phyloP scores from a whole-genome alignment of 768 basidiomycete genomes.

The Leccinum obscurum region DNA sequence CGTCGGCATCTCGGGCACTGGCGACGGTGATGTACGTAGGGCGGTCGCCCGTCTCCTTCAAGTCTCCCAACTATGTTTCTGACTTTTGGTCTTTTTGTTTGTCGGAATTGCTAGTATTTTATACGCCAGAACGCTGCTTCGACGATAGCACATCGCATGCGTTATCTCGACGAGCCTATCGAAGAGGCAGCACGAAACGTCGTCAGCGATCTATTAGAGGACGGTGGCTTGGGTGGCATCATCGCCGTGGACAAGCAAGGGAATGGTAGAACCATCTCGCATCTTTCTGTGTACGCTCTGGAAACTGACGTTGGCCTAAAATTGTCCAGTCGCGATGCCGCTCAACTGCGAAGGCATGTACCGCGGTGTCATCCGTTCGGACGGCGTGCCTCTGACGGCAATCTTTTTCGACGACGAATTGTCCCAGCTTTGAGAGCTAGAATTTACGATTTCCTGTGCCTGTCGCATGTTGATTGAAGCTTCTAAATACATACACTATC shows the following conservation, averaged over 20 bases:
- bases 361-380: conserved; percentile 67
- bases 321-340: too few relatives aligned
- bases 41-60: conserved; percentile 5
- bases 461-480: background rate
- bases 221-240: conserved; percentile 34
- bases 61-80: conserved; percentile 2
- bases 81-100: background rate
- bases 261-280: too few relatives aligned
- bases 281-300: too few relatives aligned
- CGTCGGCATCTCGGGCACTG: conserved; percentile 78
- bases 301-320: too few relatives aligned
- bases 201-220: conserved; percentile 54
- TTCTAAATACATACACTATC: background rate
- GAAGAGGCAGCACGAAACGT: conserved; percentile 52
- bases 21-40: conserved; percentile 85
- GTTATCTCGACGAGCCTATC: conserved; percentile 57
- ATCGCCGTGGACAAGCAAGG: too few relatives aligned
- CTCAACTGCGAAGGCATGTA: conserved; percentile 84
- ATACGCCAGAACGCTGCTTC: conserved; percentile 68
- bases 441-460: background rate
- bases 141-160: conserved; percentile 67
- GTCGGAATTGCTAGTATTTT: conserved; percentile 55
- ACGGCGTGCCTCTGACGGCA: conserved; percentile 71
- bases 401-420: conserved; percentile 73
- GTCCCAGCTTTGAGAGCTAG: conserved; percentile 12